Base-by-base conservation (phyloP, 2,329 filamentous ascomycete species). In the Beauveria pseudobassiana region DNA sequence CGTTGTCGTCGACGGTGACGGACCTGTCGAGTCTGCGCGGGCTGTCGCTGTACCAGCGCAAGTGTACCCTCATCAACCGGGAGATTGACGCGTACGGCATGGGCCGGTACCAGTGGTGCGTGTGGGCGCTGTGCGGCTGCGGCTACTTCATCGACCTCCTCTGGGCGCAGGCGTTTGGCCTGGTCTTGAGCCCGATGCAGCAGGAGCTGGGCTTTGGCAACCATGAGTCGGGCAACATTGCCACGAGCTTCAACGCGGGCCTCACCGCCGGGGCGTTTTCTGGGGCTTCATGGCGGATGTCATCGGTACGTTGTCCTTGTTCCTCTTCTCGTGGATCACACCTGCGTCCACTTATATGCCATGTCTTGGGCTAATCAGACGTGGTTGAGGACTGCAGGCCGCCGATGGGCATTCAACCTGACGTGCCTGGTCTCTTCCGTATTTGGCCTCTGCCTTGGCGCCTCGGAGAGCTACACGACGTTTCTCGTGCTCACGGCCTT, bases 91-190 rank as follows among this genome's bases (percentile, higher is more conserved):
- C 68, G 43, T 77, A 80, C 64, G 80, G 81, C 45, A 81, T 83
- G 78, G 80, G 80, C 3, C 71, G 70, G 59, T 83, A 82, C 63
- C 80, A 83, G 65, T 82, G 78, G 78, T 79, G 74, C 64, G 72
- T 80, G 52, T 83, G 80, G 80, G 66, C 70, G 3, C 70, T 83
- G 0, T 83, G 81, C 64, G 81, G 81, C 42, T 79, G 82, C 42
- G 81, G 81, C 1, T 83, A 83, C 66, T 70, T 83, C 46, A 74
- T 85, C 43, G 83, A 85, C 65, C 70, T 85, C 26, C 73, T 83
- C 52, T 85, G 82, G 80, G 81, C 82, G 3, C 82, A 85, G 64
- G 82, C 80, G 0, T 83, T 85, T 66, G 81, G 81, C 12, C 75
- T 85, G 1, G 77, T 83, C 0, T 69, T 83, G 18, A 78, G 77